Base-by-base conservation (phyloP, 1,284 basidiomycete genomes). In the Moesziomyces sp. region DNA sequence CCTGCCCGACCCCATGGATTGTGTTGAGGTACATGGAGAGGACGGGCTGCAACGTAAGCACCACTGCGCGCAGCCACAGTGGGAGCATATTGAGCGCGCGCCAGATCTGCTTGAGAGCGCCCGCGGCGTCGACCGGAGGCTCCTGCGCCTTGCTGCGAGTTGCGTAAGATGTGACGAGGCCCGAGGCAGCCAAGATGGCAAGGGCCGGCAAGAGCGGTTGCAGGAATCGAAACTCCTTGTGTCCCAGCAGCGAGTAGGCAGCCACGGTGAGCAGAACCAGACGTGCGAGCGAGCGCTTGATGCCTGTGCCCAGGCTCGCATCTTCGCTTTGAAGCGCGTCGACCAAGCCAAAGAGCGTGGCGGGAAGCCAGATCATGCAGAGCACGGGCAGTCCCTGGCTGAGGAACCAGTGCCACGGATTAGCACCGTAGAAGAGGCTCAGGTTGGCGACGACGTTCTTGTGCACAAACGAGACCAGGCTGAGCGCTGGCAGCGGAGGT, bases 191-290 rank as follows among this genome's bases (percentile, higher is more conserved):
- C 58, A 97, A 88, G 24, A 96, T 79, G 70, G 95, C 90, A 45
- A 97, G 85, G n/a, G 93, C 85, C 0, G 96, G 94, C 1, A 98
- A 86, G 5, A 98, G 83, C 0, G 95, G 94, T 76, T 98, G 96
- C 4, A 99, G 86, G 85, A 99, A 99, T 3, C 97, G 87, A 91
- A 94, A 97, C 86, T 99, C 97, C 77, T 98, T 99, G 70, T 84
- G 82, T 5, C 76, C 75, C 16, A 84, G 58, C 50, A 77, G n/a
- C 23, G 77, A 80, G 58, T 68, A 79, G 5, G 71, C 45, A 2
- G 19, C 58, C 3, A 80, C 52, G 1, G 69, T 74, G 33, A 69
- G 71, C 18, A 67, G 33, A 1, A 58, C 47, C 3, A 76, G 55
- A 11, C 46, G 42, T 4, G 74, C 62, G 10, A 82, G 43, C 30